Evolutionary conservation across 805 yeast species (phyloP).

Genomic region (Yarrowia yakushimensis): DNA sequence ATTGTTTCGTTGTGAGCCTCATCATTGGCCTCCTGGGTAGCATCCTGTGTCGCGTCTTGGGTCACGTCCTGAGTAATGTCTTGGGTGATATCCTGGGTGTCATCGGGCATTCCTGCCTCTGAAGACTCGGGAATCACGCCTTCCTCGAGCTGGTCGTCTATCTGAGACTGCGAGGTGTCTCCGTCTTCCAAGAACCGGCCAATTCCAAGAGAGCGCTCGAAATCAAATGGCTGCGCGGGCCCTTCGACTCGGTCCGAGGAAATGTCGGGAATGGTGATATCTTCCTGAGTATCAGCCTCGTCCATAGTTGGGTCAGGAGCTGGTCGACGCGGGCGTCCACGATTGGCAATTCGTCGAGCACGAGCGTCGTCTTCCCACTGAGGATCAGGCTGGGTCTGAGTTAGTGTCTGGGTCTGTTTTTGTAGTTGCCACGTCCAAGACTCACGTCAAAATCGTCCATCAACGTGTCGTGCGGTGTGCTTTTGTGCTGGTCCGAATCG

Average conservation of each 20-base stretch:
- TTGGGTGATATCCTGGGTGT: conserved; percentile 6
- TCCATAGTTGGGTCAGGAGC: neutral
- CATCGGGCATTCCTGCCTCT: neutral
- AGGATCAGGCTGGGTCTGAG: conserved; percentile 23
- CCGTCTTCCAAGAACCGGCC: neutral
- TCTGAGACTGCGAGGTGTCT: neutral
- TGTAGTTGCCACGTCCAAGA: neutral
- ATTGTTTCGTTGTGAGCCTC: neutral
- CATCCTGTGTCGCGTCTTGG: neutral
- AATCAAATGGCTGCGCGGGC: conserved; percentile 2
- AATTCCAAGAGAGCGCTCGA: neutral
- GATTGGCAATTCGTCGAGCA: neutral
- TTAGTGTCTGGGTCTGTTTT: neutral
- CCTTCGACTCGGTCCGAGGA: conserved; percentile 1
- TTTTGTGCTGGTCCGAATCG: neutral
- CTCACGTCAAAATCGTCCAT: conserved; percentile 18
- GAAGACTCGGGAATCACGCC: neutral
- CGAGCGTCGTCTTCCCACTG: neutral
- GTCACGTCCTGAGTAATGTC: neutral
- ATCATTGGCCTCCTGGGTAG: neutral
- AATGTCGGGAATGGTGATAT: neutral
- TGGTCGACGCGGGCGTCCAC: neutral
- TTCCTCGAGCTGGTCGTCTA: neutral
- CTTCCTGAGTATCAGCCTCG: conserved; percentile 19
- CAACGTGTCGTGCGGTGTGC: neutral